phyloP scores from a whole-genome alignment of 106 monocot species.

The Allium fistulosum region DNA sequence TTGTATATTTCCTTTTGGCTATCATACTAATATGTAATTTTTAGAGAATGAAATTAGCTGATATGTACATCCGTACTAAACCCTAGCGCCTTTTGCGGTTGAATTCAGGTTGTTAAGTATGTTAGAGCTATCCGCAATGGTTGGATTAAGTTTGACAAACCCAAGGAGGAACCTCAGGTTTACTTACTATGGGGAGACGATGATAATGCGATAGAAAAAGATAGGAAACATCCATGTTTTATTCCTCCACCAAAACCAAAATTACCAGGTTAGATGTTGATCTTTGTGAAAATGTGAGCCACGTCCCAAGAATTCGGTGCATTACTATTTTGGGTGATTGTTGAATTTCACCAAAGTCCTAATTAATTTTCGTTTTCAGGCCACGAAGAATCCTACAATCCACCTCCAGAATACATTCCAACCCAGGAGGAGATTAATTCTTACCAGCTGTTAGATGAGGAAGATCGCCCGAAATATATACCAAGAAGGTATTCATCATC shows the following conservation, averaged over 20 bases:
- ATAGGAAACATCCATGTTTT: slow-evolving; percentile 62
- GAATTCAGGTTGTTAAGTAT: slow-evolving; percentile 64
- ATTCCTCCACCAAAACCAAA: slow-evolving; percentile 93
- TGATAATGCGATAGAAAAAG: slow-evolving; percentile 51
- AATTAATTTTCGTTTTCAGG: slow-evolving; percentile 30
- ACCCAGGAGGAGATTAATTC: slow-evolving; percentile 92
- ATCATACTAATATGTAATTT: not conserved
- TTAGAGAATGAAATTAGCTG: not conserved
- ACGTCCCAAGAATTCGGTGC: not conserved
- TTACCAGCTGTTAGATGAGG: slow-evolving; percentile 91
- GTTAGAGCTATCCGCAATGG: slow-evolving; percentile 93
- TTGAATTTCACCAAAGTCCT: not conserved
- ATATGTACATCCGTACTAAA: not conserved
- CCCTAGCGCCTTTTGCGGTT: not conserved
- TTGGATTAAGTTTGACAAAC: slow-evolving; percentile 83
- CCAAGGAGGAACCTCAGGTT: slow-evolving; percentile 57
- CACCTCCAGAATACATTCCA: slow-evolving; percentile 92
- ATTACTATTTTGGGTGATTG: not conserved
- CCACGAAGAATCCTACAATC: slow-evolving; percentile 93
- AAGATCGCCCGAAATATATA: slow-evolving; percentile 97
- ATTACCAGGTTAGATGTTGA: slow-evolving; percentile 41
- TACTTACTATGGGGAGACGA: slow-evolving; percentile 89
- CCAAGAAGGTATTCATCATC: slow-evolving; percentile 54
- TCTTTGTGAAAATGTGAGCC: too few relatives aligned
- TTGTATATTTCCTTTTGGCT: not conserved